Conservation (phyloP, 2,329 filamentous ascomycete species). For the Cercospora beticola region DNA sequence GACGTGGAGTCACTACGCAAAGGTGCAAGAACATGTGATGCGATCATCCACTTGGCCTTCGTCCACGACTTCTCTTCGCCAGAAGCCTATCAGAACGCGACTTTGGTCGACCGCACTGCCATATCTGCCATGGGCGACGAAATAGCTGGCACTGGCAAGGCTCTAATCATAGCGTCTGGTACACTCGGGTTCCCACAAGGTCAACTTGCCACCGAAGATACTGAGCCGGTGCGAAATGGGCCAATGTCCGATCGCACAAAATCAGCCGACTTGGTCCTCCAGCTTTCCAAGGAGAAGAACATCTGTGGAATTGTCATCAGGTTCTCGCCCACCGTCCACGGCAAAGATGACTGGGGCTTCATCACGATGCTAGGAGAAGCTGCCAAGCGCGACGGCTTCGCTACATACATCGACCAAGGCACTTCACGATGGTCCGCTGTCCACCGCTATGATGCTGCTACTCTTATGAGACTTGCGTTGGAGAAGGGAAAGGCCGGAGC, state of each 20-base stretch:
- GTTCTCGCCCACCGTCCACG: constrained; percentile 49
- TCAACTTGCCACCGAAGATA: constrained; percentile 16
- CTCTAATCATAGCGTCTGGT: constrained; percentile 42
- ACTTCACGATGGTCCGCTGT: constrained; percentile 35
- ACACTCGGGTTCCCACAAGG: constrained; percentile 22
- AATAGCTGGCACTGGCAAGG: constrained; percentile 40
- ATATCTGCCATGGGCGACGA: constrained; percentile 43
- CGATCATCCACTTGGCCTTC: constrained; percentile 48
- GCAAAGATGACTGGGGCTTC: constrained; percentile 43
- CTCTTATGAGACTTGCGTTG: constrained; percentile 42
- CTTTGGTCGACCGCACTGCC: constrained; percentile 39
- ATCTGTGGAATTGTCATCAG: constrained; percentile 42
- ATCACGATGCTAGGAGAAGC: constrained; percentile 39
- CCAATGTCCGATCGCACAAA: constrained; percentile 10
- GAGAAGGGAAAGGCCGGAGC: constrained; percentile 40
- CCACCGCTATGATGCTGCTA: constrained; percentile 48
- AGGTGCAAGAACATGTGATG: constrained; percentile 44
- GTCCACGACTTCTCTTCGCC: constrained; percentile 28
- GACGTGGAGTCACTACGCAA: constrained; percentile 41
- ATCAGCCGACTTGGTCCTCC: constrained; percentile 11
- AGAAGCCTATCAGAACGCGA: constrained; percentile 31
- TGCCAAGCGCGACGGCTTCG: constrained; percentile 35
- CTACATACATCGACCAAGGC: constrained; percentile 38
- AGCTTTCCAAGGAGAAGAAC: constrained; percentile 30
- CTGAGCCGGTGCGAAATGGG: constrained; percentile 1